Percentiles rank a stretch among this genome's conserved stretches.
Evolutionary conservation across 2,329 filamentous ascomycete genomes (phyloP).

Genomic region (Fusarium sp.): DNA sequence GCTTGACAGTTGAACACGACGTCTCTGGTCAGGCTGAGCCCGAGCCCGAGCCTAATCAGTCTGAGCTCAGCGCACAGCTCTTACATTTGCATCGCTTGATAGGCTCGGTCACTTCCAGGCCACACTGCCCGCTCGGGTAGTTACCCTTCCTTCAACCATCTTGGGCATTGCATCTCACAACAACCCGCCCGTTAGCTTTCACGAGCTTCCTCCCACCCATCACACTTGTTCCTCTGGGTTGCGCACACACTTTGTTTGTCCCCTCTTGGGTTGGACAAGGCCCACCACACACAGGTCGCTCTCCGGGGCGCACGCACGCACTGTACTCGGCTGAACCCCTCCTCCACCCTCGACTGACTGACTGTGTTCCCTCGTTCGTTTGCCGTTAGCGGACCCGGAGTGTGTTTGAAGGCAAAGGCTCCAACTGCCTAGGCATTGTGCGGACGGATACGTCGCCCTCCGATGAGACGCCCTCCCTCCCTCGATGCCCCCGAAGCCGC

Average conservation of each 20-base stretch:
- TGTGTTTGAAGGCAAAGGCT: constrained; percentile 9
- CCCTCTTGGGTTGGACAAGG: constrained; percentile 11
- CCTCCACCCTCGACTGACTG: constrained; percentile 6
- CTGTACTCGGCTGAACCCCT: constrained; percentile 24
- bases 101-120: constrained; percentile 27
- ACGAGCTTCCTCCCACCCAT: constrained; percentile 24
- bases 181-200: constrained; percentile 16
- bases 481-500: background rate
- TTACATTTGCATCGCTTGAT: constrained; percentile 15
- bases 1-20: constrained; percentile 13
- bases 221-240: constrained; percentile 4
- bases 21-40: constrained; percentile 23
- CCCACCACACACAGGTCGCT: constrained; percentile 13
- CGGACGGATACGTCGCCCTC: constrained; percentile 1
- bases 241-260: constrained; percentile 10
- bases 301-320: constrained; percentile 9
- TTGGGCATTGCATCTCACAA: constrained; percentile 8
- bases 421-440: background rate
- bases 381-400: constrained; percentile 20
- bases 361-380: background rate
- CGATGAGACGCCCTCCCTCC: background rate
- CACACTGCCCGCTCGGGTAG: constrained; percentile 15
- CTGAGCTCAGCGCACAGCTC: constrained; percentile 22
- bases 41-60: constrained; percentile 11
- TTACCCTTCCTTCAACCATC: constrained; percentile 16